Conservation (phyloP, 176 grass and related monocot genomes). For the Pharus latifolius region DNA sequence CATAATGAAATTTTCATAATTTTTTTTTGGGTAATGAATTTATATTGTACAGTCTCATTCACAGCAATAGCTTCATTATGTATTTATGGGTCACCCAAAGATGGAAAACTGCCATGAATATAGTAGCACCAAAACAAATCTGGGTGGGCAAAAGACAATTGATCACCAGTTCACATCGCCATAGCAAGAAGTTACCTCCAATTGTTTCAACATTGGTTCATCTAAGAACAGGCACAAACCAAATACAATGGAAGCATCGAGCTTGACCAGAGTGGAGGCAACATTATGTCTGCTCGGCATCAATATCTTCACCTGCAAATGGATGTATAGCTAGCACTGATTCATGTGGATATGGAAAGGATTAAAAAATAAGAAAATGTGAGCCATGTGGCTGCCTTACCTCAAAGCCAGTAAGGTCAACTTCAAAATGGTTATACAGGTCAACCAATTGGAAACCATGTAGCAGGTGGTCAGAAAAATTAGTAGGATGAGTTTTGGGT, state of each 20-base stretch:
- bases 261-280: slow-evolving; percentile 44
- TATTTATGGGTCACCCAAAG: too few species aligned
- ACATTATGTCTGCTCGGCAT: slow-evolving; percentile 25
- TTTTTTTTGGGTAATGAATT: too few species aligned
- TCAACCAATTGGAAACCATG: slow-evolving; percentile 39
- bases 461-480: slow-evolving; percentile 18
- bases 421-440: slow-evolving; percentile 77
- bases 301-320: slow-evolving; percentile 57
- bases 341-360: slow-evolving; percentile 22
- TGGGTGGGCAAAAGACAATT: too few species aligned
- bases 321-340: neutral
- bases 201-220: slow-evolving; percentile 69
- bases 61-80: too few species aligned
- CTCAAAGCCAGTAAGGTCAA: slow-evolving; percentile 59
- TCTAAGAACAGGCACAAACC: slow-evolving; percentile 60
- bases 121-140: too few species aligned
- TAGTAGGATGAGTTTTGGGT: neutral
- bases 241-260: slow-evolving; percentile 47
- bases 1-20: too few species aligned
- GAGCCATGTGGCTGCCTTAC: slow-evolving; percentile 39
- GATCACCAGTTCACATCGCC: too few species aligned
- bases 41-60: too few species aligned
- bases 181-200: slow-evolving; percentile 55
- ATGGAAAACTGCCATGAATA: too few species aligned
- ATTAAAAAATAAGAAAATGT: slow-evolving; percentile 15